Base-by-base conservation (phyloP, 2,329 filamentous ascomycete species). In the Purpureocillium takamizusanense region DNA sequence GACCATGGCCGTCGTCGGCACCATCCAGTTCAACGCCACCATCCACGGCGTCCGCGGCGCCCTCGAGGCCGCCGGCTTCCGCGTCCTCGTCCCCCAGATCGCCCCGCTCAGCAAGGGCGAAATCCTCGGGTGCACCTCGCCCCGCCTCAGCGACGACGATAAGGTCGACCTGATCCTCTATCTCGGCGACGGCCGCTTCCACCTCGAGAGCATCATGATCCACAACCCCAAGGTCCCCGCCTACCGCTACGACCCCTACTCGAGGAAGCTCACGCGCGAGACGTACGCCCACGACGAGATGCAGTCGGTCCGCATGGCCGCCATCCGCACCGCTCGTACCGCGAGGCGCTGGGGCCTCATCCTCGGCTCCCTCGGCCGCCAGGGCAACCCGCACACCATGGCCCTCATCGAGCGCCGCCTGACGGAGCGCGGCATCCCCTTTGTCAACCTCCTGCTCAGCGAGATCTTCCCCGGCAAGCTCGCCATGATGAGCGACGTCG, bases 171-270 rank as follows among this genome's bases (percentile, higher is more conserved):
- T 87, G 46, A 82, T 95, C 33, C 68, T 95, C 2, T 95, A 95
- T 57, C 77, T 95, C 12, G 89, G 89, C 34, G 89, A 95, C 55
- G 89, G 89, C 11, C 78, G 89, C 42, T 95, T 95, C 67, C 92
- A 98, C 59, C 82, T 98, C 32, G 92, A 98, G 63, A 94, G 86
- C 53, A 90, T 94, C 54, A 98, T 98, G 90, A 98, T 98, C 48
- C 92, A 97, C 57, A 98, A 98, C 62, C 92, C 94, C 0, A 65
- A 70, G 5, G 77, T 95, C 28, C 86, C 90, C 1, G 90, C 94
- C 2, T 98, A 95, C 63, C 78, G 92, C 46, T 98, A 98, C 61
- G 92, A 98, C 56, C 92, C 94, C 0, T 98, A 98, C 65, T 92
- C 88, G 10, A 78, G 90, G 36, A 87, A 86, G 42, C 75, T 98